A percentile compares a stretch with the other conserved stretches of the same genome.
Conservation (phyloP, 2,329 filamentous ascomycete genomes). For the Xylaria sp. region DNA sequence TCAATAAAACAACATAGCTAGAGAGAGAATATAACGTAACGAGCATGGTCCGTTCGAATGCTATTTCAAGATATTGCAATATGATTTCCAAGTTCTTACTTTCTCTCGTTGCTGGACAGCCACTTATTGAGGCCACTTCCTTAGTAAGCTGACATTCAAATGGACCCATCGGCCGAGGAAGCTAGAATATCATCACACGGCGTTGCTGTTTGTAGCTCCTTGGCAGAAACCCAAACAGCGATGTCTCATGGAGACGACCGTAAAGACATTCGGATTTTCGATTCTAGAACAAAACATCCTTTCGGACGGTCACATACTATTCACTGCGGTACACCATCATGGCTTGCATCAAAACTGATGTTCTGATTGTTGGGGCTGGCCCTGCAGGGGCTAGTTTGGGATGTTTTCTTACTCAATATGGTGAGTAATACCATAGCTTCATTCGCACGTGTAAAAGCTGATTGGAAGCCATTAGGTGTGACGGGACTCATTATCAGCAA, state of each 20-base stretch:
- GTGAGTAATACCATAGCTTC: constrained; percentile 4
- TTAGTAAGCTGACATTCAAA: constrained; percentile 33
- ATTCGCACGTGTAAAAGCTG: neutral
- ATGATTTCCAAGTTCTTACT: neutral
- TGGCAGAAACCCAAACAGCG: neutral
- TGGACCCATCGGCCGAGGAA: constrained; percentile 18
- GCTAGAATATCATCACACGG: constrained; percentile 12
- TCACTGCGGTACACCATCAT: constrained; percentile 9
- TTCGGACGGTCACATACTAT: neutral
- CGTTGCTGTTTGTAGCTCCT: neutral
- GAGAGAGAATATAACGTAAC: neutral
- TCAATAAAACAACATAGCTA: too few species aligned
- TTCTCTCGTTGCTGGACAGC: constrained; percentile 1
- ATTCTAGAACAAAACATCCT: neutral
- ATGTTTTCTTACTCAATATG: constrained; percentile 30
- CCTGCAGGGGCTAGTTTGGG: constrained; percentile 32
- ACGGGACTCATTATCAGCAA: constrained; percentile 34
- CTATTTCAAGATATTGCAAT: neutral
- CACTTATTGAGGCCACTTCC: neutral
- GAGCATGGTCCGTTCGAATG: neutral
- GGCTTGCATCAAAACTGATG: constrained; percentile 31
- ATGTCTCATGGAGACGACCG: neutral
- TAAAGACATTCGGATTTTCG: neutral
- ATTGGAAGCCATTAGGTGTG: constrained; percentile 18
- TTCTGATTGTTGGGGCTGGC: constrained; percentile 34